phyloP scores from a whole-genome alignment of 208 protist genomes.

The Wallacemonas sp. region DNA sequence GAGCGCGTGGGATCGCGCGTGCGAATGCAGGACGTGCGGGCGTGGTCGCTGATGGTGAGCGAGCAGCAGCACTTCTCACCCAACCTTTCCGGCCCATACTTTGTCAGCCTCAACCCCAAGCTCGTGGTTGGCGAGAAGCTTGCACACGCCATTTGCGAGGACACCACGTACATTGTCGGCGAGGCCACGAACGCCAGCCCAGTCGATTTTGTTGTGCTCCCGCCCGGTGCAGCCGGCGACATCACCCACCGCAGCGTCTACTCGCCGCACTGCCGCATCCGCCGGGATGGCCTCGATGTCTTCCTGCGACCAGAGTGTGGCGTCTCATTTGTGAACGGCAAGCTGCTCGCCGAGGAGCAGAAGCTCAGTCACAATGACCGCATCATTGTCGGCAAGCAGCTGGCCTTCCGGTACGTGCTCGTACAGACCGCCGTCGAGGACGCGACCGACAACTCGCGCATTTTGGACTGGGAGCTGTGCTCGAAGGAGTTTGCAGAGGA shows the following conservation, averaged over 20 bases:
- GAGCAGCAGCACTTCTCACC: slow-evolving; percentile 57
- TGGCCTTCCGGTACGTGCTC: slow-evolving; percentile 56
- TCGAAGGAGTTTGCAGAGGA: slow-evolving; percentile 51
- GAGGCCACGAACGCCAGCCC: slow-evolving; percentile 43
- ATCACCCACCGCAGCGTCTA: slow-evolving; percentile 48
- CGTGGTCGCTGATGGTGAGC: slow-evolving; percentile 56
- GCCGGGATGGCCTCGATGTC: slow-evolving; percentile 33
- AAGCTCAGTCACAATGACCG: slow-evolving; percentile 58
- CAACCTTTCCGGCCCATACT: slow-evolving; percentile 43
- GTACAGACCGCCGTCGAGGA: slow-evolving; percentile 2
- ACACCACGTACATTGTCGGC: slow-evolving; percentile 51
- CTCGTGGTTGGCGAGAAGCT: slow-evolving; percentile 65
- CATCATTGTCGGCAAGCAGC: slow-evolving; percentile 58
- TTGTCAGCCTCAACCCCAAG: slow-evolving; percentile 62
- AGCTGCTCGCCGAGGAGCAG: slow-evolving; percentile 40
- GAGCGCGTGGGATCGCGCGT: slow-evolving; percentile 32
- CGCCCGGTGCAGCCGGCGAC: slow-evolving; percentile 24
- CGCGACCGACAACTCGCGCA: slow-evolving; percentile 26
- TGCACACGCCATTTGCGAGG: slow-evolving; percentile 44
- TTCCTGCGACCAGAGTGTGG: slow-evolving; percentile 58
- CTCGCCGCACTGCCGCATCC: slow-evolving; percentile 64
- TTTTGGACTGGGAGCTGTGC: slow-evolving; percentile 71
- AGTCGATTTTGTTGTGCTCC: slow-evolving; percentile 56
- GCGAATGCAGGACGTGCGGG: slow-evolving; percentile 54
- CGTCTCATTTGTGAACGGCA: slow-evolving; percentile 69